Percentiles rank a stretch among this genome's conserved stretches.
Evolutionary conservation across 225 moss, liverwort and hornwort species (phyloP).

Genomic region (Ulota crispa): DNA sequence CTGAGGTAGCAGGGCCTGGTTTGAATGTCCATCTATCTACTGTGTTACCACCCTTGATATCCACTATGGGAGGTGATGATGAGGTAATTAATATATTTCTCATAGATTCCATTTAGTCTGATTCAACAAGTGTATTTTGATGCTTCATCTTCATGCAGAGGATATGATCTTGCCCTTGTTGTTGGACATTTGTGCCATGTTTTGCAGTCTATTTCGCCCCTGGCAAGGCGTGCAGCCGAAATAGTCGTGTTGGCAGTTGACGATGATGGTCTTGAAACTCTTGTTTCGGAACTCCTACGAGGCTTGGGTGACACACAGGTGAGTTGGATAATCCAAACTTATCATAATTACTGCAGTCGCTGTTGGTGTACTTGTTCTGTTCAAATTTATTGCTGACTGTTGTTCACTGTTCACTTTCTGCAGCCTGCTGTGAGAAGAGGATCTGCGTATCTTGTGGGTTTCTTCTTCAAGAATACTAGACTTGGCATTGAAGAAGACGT

Average conservation of each 20-base stretch:
- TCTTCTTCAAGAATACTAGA: slow-evolving; percentile 88
- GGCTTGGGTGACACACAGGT: slow-evolving; percentile 84
- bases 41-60: slow-evolving; percentile 87
- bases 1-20: slow-evolving; percentile 98
- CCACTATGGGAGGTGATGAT: slow-evolving; percentile 75
- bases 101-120: not conserved
- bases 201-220: slow-evolving; percentile 62
- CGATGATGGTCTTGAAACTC: slow-evolving; percentile 77
- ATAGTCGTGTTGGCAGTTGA: slow-evolving; percentile 96
- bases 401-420: slow-evolving; percentile 12
- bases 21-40: slow-evolving; percentile 84
- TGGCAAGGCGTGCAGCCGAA: slow-evolving; percentile 85
- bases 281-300: slow-evolving; percentile 78
- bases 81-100: slow-evolving; percentile 42
- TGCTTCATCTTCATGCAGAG: not conserved
- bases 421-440: slow-evolving; percentile 88
- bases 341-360: not conserved
- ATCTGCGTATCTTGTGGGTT: slow-evolving; percentile 90
- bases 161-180: slow-evolving; percentile 4
- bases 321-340: not conserved
- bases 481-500: slow-evolving; percentile 77
- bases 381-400: slow-evolving; percentile 23
- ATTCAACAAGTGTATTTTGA: not conserved
- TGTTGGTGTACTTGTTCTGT: not conserved
- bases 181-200: slow-evolving; percentile 18